Percentiles rank a stretch among this genome's conserved stretches.
phyloP scores from a whole-genome alignment of 352 stramenopile species.

The Nothophytophthora sp. region DNA sequence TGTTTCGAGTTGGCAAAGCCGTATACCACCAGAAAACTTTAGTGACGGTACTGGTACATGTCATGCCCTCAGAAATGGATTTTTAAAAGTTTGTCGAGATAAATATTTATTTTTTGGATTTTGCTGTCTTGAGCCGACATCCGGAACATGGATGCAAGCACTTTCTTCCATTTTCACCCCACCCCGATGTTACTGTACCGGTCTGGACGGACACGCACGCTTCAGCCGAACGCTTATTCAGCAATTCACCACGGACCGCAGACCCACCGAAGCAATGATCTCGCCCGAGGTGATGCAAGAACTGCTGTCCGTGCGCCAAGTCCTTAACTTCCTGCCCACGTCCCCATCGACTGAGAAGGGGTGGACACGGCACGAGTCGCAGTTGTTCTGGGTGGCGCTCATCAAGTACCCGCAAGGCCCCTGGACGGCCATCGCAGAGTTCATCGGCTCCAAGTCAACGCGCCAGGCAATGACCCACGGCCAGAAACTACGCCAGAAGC shows the following conservation, averaged over 20 bases:
- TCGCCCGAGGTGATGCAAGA: constrained; percentile 36
- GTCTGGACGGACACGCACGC: not conserved
- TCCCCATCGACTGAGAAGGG: constrained; percentile 25
- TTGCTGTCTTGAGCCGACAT: no score
- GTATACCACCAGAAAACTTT: no score
- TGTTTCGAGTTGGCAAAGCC: no score
- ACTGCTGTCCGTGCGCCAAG: constrained; percentile 22
- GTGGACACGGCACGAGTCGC: constrained; percentile 35
- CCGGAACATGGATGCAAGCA: no score
- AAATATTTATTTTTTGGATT: no score
- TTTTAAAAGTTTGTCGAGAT: no score
- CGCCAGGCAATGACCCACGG: constrained; percentile 52
- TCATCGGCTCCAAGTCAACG: constrained; percentile 46
- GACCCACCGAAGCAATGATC: constrained; percentile 26
- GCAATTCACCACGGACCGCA: no score
- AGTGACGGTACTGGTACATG: no score
- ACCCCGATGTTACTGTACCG: no score
- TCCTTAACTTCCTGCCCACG: constrained; percentile 28
- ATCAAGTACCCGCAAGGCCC: constrained; percentile 39
- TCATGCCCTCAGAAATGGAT: no score
- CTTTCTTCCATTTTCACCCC: no score
- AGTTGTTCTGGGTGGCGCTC: constrained; percentile 47
- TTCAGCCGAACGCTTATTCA: constrained; percentile 14
- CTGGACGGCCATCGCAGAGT: constrained; percentile 49
- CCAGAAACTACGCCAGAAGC: constrained; percentile 55